phyloP scores from a whole-genome alignment of 345 rosid species.

The Citrus reticulata region DNA sequence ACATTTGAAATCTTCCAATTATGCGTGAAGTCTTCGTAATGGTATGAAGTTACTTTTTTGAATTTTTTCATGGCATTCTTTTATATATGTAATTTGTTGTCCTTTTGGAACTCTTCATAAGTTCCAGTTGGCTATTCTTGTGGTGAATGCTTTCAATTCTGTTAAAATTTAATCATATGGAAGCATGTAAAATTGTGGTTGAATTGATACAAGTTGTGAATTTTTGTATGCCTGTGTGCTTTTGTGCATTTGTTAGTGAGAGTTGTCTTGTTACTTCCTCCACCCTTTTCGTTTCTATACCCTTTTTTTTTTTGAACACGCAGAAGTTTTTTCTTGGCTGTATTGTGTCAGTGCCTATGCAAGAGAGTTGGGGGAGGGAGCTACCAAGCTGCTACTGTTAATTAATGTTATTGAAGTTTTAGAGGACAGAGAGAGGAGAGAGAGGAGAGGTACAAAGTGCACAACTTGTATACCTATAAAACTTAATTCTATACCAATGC shows the following conservation, averaged over 20 bases:
- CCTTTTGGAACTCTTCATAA: neutral
- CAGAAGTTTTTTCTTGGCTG: neutral
- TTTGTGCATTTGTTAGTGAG: neutral
- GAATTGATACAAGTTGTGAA: neutral
- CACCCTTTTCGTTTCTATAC: neutral
- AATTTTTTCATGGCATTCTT: neutral
- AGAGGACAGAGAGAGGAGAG: neutral
- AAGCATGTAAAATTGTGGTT: neutral
- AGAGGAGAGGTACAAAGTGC: neutral
- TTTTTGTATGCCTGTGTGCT: neutral
- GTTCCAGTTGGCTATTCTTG: neutral
- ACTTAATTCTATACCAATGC: neutral
- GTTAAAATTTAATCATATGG: neutral
- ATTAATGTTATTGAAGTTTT: neutral
- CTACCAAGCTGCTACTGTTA: neutral
- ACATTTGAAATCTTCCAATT: neutral
- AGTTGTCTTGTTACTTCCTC: neutral
- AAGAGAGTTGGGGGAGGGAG: neutral
- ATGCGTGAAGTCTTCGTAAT: neutral
- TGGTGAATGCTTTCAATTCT: neutral
- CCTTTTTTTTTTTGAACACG: neutral
- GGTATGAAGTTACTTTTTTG: constrained; percentile 10
- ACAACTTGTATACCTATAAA: no score
- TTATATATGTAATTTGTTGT: neutral
- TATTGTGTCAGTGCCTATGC: neutral